Percentiles rank a stretch among this genome's conserved stretches.
These are phyloP conservation scores for Boletus pseudo-olivaceus DNA, from an alignment of 768 basidiomycete genomes.

Conservation along the genomic window DNA sequence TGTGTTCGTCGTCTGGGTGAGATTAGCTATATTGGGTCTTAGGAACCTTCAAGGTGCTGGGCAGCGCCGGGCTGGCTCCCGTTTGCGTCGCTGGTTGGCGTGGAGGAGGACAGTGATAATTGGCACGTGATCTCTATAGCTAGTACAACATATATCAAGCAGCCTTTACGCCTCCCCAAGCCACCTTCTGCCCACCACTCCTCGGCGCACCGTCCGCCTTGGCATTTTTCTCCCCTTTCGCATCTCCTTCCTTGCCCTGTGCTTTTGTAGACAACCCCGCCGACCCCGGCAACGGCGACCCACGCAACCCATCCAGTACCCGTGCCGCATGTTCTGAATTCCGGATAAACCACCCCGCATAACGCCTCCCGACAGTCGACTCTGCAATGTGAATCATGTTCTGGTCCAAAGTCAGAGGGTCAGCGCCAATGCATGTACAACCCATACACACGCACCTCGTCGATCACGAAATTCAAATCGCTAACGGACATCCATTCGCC, in stretches of 20 bases:
- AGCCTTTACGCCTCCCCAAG: conserved; percentile 41
- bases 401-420: conserved; percentile 37
- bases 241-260: conserved; percentile 17
- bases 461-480: conserved; percentile 94
- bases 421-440: neutral
- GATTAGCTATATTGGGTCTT: neutral
- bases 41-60: neutral
- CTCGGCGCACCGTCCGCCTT: conserved; percentile 32
- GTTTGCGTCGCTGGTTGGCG: neutral
- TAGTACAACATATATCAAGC: conserved; percentile 9
- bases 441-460: conserved; percentile 58
- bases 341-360: conserved; percentile 97
- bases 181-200: conserved; percentile 54
- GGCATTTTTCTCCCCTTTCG: conserved; percentile 20
- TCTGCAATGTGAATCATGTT: conserved; percentile 97
- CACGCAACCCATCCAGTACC: conserved; percentile 74
- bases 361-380: conserved; percentile 88
- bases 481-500: conserved; percentile 87
- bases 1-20: neutral
- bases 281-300: conserved; percentile 47
- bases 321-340: conserved; percentile 90
- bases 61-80: neutral
- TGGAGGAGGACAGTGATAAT: neutral
- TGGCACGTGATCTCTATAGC: conserved; percentile 3
- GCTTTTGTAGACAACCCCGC: neutral